Evolutionary conservation across 306 rosid genomes (phyloP), one percentile per base, ranked within the genome.

Genomic region (Castanea crenata): DNA sequence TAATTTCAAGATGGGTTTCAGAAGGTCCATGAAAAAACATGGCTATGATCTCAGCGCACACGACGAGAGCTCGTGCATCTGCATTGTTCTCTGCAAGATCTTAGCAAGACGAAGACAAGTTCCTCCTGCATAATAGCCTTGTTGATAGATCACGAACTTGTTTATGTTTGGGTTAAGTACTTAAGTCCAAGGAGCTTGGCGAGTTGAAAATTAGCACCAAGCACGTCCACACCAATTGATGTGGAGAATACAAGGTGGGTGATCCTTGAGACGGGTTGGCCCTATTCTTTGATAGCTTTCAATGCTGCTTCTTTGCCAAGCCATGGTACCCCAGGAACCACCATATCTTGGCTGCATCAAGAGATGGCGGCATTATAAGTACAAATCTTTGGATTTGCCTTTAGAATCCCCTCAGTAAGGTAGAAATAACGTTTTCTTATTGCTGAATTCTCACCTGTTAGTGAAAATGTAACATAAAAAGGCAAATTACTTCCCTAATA

Each of bases 261-360:
- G 55, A 90, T 87, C 74, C 84, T 87, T n/a, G 91, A 90, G 56
- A 84, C 86, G 2, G 90, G 90, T 19, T 88, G 93, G 4, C 91
- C 93, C 91, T 91, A 90, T n/a, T 90, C 91, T 1, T 83, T 84
- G n/a, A 90, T 90, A 0, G 93, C 93, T 21, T 84, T 87, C 0
- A 55, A 3, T 0, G 93, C 93, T 0, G 93, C 91, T 23, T 90
- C 90, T 55, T 90, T 90, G 0, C 91, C 93, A 0, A 90, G 87
- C 85, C 84, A 87, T 0, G 91, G 93, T 0, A 90, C 88, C 31
- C 87, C 93, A 5, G 82, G 88, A 0, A 90, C 93, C 58, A 87
- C 90, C 0, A 90, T 76, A 19, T 90, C 91, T 4, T 90, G 93
- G 13, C 93, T 1, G 7, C 86, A 35, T 90, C 93, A 2, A 90